phyloP scores from a whole-genome alignment of 208 protist genomes.

The Tetramitus jugosus region DNA sequence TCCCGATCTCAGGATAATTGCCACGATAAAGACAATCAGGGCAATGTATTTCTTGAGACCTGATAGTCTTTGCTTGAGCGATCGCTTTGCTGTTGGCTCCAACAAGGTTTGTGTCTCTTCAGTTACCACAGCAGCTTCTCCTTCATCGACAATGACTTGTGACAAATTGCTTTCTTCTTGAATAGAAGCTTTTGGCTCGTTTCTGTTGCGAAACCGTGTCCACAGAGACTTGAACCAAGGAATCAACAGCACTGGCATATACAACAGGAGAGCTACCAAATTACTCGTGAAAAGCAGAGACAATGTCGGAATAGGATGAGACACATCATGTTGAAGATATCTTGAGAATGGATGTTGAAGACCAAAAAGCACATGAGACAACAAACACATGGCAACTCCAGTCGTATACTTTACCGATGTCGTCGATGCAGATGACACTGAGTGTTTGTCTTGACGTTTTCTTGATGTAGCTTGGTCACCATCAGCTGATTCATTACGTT shows the following conservation, averaged over 20 bases:
- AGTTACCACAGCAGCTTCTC: no score
- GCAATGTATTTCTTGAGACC: not conserved
- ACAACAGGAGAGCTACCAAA: not conserved
- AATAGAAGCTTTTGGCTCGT: no score
- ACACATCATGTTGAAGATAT: not conserved
- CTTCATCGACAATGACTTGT: not conserved
- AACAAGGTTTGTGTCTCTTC: no score
- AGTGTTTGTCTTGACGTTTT: no score
- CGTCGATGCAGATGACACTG: no score
- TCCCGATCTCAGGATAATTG: not conserved
- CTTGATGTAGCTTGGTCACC: no score
- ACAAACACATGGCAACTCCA: no score
- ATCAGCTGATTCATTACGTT: no score
- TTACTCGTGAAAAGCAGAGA: not conserved
- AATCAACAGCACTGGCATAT: not conserved
- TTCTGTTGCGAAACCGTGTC: no score
- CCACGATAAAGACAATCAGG: not conserved
- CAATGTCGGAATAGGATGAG: not conserved
- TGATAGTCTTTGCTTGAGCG: not conserved
- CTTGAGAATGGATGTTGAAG: not conserved
- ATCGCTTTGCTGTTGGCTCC: not conserved
- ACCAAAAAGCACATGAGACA: not conserved
- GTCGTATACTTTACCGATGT: no score
- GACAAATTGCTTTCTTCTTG: no score
- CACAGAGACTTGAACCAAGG: no score